Base-by-base conservation (phyloP, 257 asterid species). In the Rauvolfia tetraphylla region DNA sequence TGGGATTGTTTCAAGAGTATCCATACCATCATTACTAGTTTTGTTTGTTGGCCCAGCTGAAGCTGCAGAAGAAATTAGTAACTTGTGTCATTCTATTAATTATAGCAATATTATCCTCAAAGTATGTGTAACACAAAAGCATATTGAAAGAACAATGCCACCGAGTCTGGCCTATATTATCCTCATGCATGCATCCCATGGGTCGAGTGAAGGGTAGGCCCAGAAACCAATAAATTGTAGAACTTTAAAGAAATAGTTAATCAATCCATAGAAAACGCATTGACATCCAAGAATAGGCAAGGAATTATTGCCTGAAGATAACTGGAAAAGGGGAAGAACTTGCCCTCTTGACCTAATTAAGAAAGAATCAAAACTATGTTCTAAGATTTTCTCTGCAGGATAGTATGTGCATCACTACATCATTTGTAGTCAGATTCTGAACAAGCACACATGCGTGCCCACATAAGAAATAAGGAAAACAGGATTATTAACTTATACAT, bases 1-100 rank as follows among this genome's bases (percentile, higher is more conserved):
- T 20, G 97, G 99, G 69, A 95, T 83, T 33, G 96, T 95, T 85
- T 92, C 99, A 46, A 87, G 86, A 46, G 96, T 86, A 77, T 91
- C 97, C 31, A 90, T 71, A 78, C 96, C 92, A 81, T 92, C 97
- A 18, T 68, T 86, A 57, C 68, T 84, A 67, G 81, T 85, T 83
- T 78, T 88, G 54, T 81, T 89, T 62, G 75, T 82, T 51, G 90
- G 74, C 54, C 86, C 86, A 12, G 89, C 39, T 70, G 91, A 81
- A 76, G 91, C 93, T 89, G 89, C 84, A 80, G 79, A 80, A 63
- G 57, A 74, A 78, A 44, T 57, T 23, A 20, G 51, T 34, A 31
- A 27, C 49, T 41, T 53, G 8, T 39, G 48, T 73, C 27, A 74
- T 42, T 31, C 44, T 27, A 31, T 29, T n/a, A 15, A n/a, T 13